Percentiles rank a stretch among this genome's conserved stretches.
Conservation (phyloP, 2,329 filamentous ascomycete genomes). For the Talaromyces sp. region DNA sequence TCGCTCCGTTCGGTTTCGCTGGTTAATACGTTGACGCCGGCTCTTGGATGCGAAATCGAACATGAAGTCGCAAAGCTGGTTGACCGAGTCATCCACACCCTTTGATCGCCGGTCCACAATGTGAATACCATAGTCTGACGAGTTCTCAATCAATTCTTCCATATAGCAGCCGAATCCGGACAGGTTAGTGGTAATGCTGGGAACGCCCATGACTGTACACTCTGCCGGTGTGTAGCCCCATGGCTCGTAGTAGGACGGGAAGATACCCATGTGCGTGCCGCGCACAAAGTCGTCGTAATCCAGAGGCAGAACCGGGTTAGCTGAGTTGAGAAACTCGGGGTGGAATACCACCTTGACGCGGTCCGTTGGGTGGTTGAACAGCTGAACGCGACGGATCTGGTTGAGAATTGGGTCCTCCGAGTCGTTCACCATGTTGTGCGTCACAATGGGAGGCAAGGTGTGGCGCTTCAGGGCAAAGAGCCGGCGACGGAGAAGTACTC, state of each 20-base stretch:
- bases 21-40: constrained; percentile 94
- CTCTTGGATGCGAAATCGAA: constrained; percentile 91
- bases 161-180: constrained; percentile 99
- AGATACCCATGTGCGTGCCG: constrained; percentile 91
- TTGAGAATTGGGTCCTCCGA: constrained; percentile 88
- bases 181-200: constrained; percentile 95
- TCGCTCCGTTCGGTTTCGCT: constrained; percentile 92
- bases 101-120: constrained; percentile 95
- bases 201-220: constrained; percentile 98
- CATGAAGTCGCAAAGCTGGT: constrained; percentile 89
- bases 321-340: constrained; percentile 92
- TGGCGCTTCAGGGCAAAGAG: constrained; percentile 96
- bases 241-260: constrained; percentile 97
- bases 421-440: constrained; percentile 98
- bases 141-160: constrained; percentile 98
- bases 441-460: constrained; percentile 87
- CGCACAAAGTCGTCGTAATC: constrained; percentile 99
- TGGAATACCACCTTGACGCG: constrained; percentile 98
- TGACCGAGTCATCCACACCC: constrained; percentile 94
- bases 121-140: constrained; percentile 96
- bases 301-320: constrained; percentile 88
- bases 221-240: constrained; percentile 99
- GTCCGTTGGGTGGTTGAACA: constrained; percentile 93
- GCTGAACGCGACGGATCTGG: constrained; percentile 89
- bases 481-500: constrained; percentile 82